Evolutionary conservation across 2,329 filamentous ascomycete species (phyloP), one percentile per base, ranked within the genome.

Genomic region (Fusarium sp.): DNA sequence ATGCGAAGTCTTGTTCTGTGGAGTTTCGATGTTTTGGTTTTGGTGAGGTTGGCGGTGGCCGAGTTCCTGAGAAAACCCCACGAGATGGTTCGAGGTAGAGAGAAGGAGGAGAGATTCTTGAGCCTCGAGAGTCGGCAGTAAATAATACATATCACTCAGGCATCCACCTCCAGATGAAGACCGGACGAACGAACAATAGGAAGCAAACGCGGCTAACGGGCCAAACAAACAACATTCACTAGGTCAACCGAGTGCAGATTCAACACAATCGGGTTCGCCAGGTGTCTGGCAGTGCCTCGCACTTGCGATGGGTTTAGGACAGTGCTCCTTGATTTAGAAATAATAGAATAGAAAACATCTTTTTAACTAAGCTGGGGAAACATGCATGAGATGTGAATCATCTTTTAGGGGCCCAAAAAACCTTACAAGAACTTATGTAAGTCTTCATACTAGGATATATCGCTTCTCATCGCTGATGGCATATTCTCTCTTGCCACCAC

Each of bases 381-480:
- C 12, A 60, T 40, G 30, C 38, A 32, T 59, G 48, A 56, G 28
- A 23, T 32, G 38, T 32, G 39, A 42, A 38, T 53, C 30, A 50
- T 42, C 40, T 40, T 43, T 50, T 57, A 24, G 40, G 28, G 32
- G 36, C 21, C 23, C 32, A 32, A 30, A 38, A n/a, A 42, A 30
- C 53, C 48, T 43, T 42, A 45, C 28, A 39, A 50, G 39, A 40
- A 30, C 26, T 45, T 65, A 32, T 65, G 32, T 23, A 48, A 40
- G 36, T 56, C 63, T 62, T 39, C 34, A 43, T 44, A 45, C 53
- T 69, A 65, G 62, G 62, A 71, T 67, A 65, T 62, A 34, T 64
- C 47, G 67, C 56, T 58, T 56, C 55, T 69, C 39, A 54, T 59
- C 44, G 56, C 46, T 32, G 49, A 28, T 63, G 62, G 58, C 50